These are phyloP conservation scores for Candida nitratophila DNA, from an alignment of 805 yeast genomes.

Conservation along the genomic window DNA sequence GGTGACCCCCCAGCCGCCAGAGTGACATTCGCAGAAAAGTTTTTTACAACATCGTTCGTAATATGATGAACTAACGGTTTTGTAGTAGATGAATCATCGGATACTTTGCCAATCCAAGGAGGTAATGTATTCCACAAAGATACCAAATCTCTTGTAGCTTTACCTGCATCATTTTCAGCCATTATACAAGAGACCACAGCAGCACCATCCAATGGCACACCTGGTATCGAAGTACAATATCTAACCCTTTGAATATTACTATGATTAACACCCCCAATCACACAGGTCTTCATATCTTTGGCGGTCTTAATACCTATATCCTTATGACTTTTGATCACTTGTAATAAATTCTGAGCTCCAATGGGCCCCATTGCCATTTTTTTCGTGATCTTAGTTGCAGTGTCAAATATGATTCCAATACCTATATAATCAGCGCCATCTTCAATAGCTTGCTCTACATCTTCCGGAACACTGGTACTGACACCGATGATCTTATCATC, in stretches of 20 bases:
- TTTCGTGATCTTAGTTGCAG: slow-evolving; percentile 58
- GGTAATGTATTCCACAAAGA: slow-evolving; percentile 15
- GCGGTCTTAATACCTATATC: slow-evolving; percentile 20
- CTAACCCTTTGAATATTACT: slow-evolving; percentile 54
- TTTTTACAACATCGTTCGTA: slow-evolving; percentile 83
- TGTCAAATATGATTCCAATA: slow-evolving; percentile 70
- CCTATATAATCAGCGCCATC: slow-evolving; percentile 72
- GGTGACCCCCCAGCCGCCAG: slow-evolving; percentile 84
- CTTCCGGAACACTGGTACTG: slow-evolving; percentile 55
- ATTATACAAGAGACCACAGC: slow-evolving; percentile 86
- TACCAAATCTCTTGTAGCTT: slow-evolving; percentile 38
- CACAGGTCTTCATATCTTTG: slow-evolving; percentile 60
- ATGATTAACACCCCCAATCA: slow-evolving; percentile 74
- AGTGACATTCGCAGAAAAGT: slow-evolving; percentile 81
- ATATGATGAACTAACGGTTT: slow-evolving; percentile 79
- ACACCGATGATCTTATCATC: slow-evolving; percentile 74
- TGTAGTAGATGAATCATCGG: neutral
- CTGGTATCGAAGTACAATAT: slow-evolving; percentile 39
- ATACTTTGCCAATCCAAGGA: neutral
- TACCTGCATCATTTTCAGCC: slow-evolving; percentile 49
- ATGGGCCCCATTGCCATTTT: slow-evolving; percentile 59
- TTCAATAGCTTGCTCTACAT: slow-evolving; percentile 42
- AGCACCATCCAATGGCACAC: slow-evolving; percentile 60
- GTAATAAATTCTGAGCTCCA: slow-evolving; percentile 52
- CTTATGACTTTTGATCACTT: slow-evolving; percentile 28